A percentile compares a stretch with the other conserved stretches of the same genome.
phyloP scores from a whole-genome alignment of 345 rosid genomes.

The Eucalyptus tenuipes region DNA sequence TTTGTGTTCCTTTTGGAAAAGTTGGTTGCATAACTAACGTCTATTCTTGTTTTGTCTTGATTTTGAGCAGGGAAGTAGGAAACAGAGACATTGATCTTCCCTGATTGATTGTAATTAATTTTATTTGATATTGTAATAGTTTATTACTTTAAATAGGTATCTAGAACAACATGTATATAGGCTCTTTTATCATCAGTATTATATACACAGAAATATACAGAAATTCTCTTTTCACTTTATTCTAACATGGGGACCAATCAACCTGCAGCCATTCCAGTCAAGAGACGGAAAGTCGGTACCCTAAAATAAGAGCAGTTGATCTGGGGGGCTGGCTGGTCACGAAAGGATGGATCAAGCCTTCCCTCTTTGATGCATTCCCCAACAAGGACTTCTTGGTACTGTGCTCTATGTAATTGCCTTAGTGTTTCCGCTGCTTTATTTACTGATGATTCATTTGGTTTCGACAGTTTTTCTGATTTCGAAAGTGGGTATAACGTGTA shows the following conservation, averaged over 20 bases:
- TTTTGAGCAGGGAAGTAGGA: neutral
- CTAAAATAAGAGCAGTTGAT: conserved; percentile 32
- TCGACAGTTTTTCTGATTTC: neutral
- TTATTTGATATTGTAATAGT: too few species aligned
- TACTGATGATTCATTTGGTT: neutral
- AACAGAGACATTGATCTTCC: neutral
- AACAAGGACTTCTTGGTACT: conserved; percentile 45
- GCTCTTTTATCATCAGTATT: too few species aligned
- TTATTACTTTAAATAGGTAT: too few species aligned
- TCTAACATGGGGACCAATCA: neutral
- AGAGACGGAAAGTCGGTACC: neutral
- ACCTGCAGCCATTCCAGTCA: neutral
- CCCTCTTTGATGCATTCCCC: conserved; percentile 50
- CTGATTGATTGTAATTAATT: too few species aligned
- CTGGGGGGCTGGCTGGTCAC: conserved; percentile 68
- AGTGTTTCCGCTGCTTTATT: neutral
- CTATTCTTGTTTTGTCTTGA: neutral
- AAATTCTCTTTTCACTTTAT: too few species aligned
- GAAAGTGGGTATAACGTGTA: neutral
- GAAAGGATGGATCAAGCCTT: conserved; percentile 62
- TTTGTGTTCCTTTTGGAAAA: neutral
- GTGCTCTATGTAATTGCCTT: neutral
- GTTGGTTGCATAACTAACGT: neutral
- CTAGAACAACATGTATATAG: too few species aligned
- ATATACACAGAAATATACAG: too few species aligned